phyloP scores from a whole-genome alignment of 2,329 filamentous ascomycete genomes.

The Podosphaera aphanis region DNA sequence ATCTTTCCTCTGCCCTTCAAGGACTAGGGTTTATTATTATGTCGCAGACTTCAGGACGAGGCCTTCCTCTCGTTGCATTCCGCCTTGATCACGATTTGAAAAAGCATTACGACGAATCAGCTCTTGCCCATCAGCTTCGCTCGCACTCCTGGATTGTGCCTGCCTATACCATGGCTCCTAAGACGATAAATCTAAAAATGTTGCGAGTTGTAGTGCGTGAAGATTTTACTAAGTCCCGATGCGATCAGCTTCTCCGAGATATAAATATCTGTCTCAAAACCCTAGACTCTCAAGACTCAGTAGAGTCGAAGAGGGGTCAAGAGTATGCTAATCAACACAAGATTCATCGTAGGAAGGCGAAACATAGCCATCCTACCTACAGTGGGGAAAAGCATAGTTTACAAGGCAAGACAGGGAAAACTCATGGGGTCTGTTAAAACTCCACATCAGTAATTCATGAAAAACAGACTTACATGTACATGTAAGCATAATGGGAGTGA shows the following conservation, averaged over 20 bases:
- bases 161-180: slow-evolving; percentile 74
- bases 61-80: slow-evolving; percentile 78
- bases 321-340: slow-evolving; percentile 37
- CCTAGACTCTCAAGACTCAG: slow-evolving; percentile 50
- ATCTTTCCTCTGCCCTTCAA: slow-evolving; percentile 51
- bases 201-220: slow-evolving; percentile 80
- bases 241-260: slow-evolving; percentile 55
- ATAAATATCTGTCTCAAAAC: slow-evolving; percentile 54
- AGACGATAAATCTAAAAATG: slow-evolving; percentile 60
- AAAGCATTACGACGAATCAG: slow-evolving; percentile 48
- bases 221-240: slow-evolving; percentile 66
- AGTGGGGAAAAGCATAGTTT: slow-evolving; percentile 64
- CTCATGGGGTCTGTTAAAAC: slow-evolving; percentile 56
- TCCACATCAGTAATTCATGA: background rate
- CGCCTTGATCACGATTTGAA: slow-evolving; percentile 36
- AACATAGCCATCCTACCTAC: slow-evolving; percentile 25
- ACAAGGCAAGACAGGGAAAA: slow-evolving; percentile 78
- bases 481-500: too few species aligned
- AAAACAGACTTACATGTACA: background rate
- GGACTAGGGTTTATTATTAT: slow-evolving; percentile 68
- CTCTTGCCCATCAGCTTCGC: slow-evolving; percentile 63
- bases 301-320: slow-evolving; percentile 44
- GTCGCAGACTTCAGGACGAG: slow-evolving; percentile 53
- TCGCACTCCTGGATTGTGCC: slow-evolving; percentile 82
- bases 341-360: slow-evolving; percentile 26